A percentile compares a stretch with the other conserved stretches of the same genome.
Conservation (phyloP, 345 rosid genomes). For the Mercurialis annua region DNA sequence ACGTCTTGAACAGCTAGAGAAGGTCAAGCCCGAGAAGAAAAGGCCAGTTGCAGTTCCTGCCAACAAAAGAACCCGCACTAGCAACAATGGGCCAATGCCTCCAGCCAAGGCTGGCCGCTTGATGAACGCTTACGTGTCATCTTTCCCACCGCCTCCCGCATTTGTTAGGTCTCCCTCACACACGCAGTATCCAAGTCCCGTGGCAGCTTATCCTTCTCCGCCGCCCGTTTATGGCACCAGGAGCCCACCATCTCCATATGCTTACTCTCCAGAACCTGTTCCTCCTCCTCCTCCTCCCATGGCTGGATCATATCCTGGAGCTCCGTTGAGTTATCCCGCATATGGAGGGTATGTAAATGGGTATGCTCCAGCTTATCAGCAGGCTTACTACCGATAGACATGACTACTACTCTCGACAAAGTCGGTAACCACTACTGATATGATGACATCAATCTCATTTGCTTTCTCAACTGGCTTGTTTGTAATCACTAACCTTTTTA, state of each 20-base stretch:
- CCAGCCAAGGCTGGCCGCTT: conserved; percentile 98
- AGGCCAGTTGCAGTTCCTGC: conserved; percentile 80
- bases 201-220: conserved; percentile 68
- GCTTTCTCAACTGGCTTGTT: conserved; percentile 48
- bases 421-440: conserved; percentile 83
- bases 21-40: conserved; percentile 85
- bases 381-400: conserved; percentile 81
- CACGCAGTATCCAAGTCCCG: conserved; percentile 56
- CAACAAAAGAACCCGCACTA: conserved; percentile 86
- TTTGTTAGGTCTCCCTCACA: conserved; percentile 86
- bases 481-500: conserved; percentile 77
- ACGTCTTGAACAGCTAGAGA: conserved; percentile 97
- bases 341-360: conserved; percentile 54
- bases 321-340: conserved; percentile 58
- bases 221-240: conserved; percentile 55
- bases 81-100: conserved; percentile 94
- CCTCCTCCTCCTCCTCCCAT: conserved; percentile 48
- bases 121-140: conserved; percentile 88
- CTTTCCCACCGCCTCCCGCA: conserved; percentile 71
- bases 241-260: conserved; percentile 57
- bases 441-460: conserved; percentile 45
- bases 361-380: conserved; percentile 70
- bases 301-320: conserved; percentile 46
- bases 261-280: conserved; percentile 61
- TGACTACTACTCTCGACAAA: conserved; percentile 36